phyloP scores from a whole-genome alignment of 305 asterid genomes.

The Withania somnifera region DNA sequence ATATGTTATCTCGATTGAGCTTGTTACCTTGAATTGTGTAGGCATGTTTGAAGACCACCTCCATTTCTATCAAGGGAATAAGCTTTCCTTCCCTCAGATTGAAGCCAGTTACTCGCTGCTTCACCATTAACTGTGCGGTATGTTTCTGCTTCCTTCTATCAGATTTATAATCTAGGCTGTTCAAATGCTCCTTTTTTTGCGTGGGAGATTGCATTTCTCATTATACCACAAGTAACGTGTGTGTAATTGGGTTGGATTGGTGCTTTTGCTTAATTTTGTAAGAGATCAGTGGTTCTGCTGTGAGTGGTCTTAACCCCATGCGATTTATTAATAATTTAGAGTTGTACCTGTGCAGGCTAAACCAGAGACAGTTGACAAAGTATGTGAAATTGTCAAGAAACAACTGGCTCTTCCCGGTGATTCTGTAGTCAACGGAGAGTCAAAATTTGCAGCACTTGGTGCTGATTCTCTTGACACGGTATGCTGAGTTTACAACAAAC shows the following conservation, averaged over 20 bases:
- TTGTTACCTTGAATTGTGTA: not conserved
- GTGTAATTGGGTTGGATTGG: not conserved
- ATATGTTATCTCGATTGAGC: not conserved
- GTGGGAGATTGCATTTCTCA: not conserved
- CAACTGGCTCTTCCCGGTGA: conserved; percentile 80
- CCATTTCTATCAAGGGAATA: conserved; percentile 44
- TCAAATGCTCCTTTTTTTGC: not conserved
- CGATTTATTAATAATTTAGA: not conserved
- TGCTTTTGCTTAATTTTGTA: not conserved
- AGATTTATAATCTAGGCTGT: not conserved
- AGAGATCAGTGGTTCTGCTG: not conserved
- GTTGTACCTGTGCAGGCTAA: conserved; percentile 53
- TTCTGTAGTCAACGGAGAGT: conserved; percentile 50
- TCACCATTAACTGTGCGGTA: conserved; percentile 65
- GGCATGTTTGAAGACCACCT: not conserved
- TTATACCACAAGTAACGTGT: not conserved
- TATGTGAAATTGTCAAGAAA: conserved; percentile 70
- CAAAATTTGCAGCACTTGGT: conserved; percentile 66
- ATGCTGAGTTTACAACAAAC: not conserved
- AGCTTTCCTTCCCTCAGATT: conserved; percentile 35
- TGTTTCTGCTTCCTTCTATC: conserved; percentile 5
- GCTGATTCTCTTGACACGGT: conserved; percentile 99
- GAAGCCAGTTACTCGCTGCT: conserved; percentile 46
- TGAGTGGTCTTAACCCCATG: not conserved
- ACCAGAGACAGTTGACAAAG: conserved; percentile 75